Conservation (phyloP, 1,139 yeast species). For the Yamadazyma taylorii region DNA sequence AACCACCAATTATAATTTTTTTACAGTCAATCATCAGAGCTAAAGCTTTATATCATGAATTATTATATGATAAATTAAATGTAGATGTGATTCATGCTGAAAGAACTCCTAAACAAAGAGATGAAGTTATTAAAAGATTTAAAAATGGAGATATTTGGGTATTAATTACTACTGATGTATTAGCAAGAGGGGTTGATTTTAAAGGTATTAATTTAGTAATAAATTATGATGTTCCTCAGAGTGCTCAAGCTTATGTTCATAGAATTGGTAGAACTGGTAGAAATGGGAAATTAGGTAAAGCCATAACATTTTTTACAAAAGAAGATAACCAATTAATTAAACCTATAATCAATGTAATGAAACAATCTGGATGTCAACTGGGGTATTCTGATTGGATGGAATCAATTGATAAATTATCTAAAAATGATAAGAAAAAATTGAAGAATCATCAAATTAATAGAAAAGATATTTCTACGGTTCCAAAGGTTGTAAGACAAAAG, state of each 20-base stretch:
- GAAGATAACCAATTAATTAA: constrained; percentile 77
- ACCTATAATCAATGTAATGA: constrained; percentile 91
- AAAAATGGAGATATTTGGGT: constrained; percentile 94
- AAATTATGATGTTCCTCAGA: constrained; percentile 94
- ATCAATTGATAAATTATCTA: constrained; percentile 64
- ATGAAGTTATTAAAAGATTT: constrained; percentile 78
- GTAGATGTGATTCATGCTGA: constrained; percentile 98
- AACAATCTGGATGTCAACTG: constrained; percentile 77
- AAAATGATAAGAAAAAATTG: constrained; percentile 63
- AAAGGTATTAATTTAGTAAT: constrained; percentile 93
- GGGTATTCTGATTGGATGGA: constrained; percentile 82
- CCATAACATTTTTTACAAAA: constrained; percentile 90
- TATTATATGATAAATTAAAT: constrained; percentile 84
- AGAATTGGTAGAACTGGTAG: constrained; percentile 99
- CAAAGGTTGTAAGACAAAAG: constrained; percentile 64
- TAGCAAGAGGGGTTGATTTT: constrained; percentile 96
- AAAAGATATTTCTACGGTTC: constrained; percentile 83
- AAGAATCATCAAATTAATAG: constrained; percentile 65
- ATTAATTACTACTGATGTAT: constrained; percentile 91
- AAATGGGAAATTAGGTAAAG: constrained; percentile 83
- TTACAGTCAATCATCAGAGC: constrained; percentile 92
- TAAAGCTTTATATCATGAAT: constrained; percentile 89
- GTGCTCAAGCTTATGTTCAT: constrained; percentile 94
- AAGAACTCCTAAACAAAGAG: constrained; percentile 86
- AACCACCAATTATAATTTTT: constrained; percentile 91